Evolutionary conservation across 2,329 filamentous ascomycete species (phyloP), one percentile per base, ranked within the genome.

Genomic region (Didymella segeticola): DNA sequence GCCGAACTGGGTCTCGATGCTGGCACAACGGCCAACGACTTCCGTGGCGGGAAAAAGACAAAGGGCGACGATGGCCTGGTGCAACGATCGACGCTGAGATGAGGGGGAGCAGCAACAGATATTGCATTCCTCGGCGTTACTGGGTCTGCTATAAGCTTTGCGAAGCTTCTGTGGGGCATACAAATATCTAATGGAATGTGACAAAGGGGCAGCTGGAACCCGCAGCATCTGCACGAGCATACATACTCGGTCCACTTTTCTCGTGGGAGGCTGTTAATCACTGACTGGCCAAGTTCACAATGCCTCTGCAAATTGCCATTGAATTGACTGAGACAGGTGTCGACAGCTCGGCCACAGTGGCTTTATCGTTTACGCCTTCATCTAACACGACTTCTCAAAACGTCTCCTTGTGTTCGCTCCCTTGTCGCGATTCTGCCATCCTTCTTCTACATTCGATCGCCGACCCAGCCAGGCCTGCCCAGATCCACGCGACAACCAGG

Each of bases 51-150:
- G 33, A 66, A 53, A 31, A 59, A 49, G 39, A 52, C 58, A 84
- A 63, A 63, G 78, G 82, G 61, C 81, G 85, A 64, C 86, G 87
- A 63, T 82, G 89, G 61, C 85, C 88, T 56, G 88, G 91, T 72
- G 88, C 89, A 76, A 88, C 92, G 71, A 88, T 93, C 63, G 83
- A 86, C 48, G 20, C 23, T 49, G 37, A 47, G 50, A 47, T 46
- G 47, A 50, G 33, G 36, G 45, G 41, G n/a, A n/a, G 12, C n/a
- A 36, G 8, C 38, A 33, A 58, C 15, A 43, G 42, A 31, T 12
- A 43, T 49, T 38, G 45, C 47, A 57, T 55, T 52, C 54, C 48
- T 43, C 41, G 52, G 52, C 55, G 52, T 58, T 56, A 47, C 48
- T 56, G 50, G 51, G 29, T 48, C 37, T 47, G 41, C 29, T 45